A percentile compares a stretch with the other conserved stretches of the same genome.
Conservation (phyloP, 2,329 filamentous ascomycete species). For the Venturiaceae sp. region DNA sequence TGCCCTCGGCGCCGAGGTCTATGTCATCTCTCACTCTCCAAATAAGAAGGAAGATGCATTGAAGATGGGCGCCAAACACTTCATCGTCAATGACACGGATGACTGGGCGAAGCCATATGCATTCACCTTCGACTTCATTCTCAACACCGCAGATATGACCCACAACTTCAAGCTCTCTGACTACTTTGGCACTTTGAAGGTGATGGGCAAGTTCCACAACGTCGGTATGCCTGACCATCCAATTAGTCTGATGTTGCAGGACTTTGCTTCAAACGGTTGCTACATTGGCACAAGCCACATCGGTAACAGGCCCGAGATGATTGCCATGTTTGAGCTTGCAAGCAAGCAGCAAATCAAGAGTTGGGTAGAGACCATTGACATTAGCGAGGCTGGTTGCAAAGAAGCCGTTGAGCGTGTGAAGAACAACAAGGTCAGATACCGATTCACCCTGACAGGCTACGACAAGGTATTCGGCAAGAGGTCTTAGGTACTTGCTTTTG, state of each 20-base stretch:
- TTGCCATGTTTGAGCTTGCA: conserved; percentile 41
- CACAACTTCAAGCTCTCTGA: conserved; percentile 58
- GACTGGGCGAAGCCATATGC: conserved; percentile 46
- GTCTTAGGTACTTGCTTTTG: conserved; percentile 2
- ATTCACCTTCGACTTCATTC: conserved; percentile 62
- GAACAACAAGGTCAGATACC: conserved; percentile 60
- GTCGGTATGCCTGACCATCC: conserved; percentile 68
- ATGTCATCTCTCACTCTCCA: conserved; percentile 50
- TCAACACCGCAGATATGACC: conserved; percentile 64
- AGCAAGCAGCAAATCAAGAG: conserved; percentile 41
- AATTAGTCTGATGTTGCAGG: conserved; percentile 60
- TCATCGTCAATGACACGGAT: conserved; percentile 47
- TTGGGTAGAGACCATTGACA: conserved; percentile 57
- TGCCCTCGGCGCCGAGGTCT: conserved; percentile 51
- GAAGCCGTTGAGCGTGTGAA: conserved; percentile 58
- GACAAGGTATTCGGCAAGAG: conserved; percentile 56
- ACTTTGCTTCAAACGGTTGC: conserved; percentile 63
- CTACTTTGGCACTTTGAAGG: conserved; percentile 72
- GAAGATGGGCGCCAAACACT: conserved; percentile 51
- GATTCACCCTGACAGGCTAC: conserved; percentile 60
- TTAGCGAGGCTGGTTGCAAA: conserved; percentile 60
- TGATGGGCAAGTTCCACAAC: conserved; percentile 71
- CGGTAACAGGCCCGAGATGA: conserved; percentile 39
- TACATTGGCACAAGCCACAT: conserved; percentile 42
- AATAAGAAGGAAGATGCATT: conserved; percentile 50